These are phyloP conservation scores for Orbilia javanica DNA, from an alignment of 2,329 filamentous ascomycete genomes.

Conservation along the genomic window DNA sequence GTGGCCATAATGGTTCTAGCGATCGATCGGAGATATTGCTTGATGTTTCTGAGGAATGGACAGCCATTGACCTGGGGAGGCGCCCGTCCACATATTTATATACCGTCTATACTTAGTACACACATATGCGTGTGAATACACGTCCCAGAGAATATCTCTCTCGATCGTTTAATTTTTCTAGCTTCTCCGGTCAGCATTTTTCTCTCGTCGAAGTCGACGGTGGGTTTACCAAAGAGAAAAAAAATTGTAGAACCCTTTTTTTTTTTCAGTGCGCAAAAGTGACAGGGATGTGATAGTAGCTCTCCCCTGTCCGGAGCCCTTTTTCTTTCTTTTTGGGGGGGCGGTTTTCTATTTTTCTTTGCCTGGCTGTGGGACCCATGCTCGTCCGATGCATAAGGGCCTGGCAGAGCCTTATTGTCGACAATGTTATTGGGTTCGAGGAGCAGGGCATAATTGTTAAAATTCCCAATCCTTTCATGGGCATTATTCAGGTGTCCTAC, in stretches of 20 bases:
- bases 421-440: conserved; percentile 42
- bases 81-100: no score
- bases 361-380: conserved; percentile 24
- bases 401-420: conserved; percentile 51
- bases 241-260: conserved; percentile 47
- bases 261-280: conserved; percentile 33
- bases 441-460: conserved; percentile 26
- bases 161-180: no score
- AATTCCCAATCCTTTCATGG: conserved; percentile 53
- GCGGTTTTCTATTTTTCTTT: conserved; percentile 56
- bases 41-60: no score
- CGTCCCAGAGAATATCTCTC: no score
- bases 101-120: no score
- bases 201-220: background rate
- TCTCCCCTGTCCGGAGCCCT: conserved; percentile 39
- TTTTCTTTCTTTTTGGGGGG: conserved; percentile 44
- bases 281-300: conserved; percentile 53
- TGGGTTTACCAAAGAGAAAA: conserved; percentile 46
- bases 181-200: no score
- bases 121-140: no score
- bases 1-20: no score
- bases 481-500: conserved; percentile 58
- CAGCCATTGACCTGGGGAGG: no score
- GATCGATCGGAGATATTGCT: no score
- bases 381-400: conserved; percentile 58